Evolutionary conservation across 2,329 filamentous ascomycete species (phyloP), one percentile per base, ranked within the genome.

Genomic region (Madurella mycetomatis): DNA sequence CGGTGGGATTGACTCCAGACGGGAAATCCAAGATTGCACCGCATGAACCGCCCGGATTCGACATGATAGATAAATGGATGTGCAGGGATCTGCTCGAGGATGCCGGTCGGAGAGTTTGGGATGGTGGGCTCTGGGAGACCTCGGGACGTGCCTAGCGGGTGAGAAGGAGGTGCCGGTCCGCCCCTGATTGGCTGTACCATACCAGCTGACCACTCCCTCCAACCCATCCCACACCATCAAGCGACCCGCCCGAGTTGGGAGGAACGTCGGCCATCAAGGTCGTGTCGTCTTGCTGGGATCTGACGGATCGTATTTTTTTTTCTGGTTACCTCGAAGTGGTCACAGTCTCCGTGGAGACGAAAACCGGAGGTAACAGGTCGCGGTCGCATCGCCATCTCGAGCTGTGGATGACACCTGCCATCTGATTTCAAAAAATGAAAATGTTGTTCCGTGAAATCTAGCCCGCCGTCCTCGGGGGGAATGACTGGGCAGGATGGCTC

Each of bases 181-280:
- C 15, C 40, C 41, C 40, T 63, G 58, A 64, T 64, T 64, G 62
- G 62, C 34, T 49, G 45, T 11, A 39, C 43, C 44, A 45, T 54
- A 51, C 53, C 62, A 63, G 62, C 57, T 64, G 62, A 63, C 57
- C 62, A 59, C 44, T 48, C 49, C 45, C 47, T 46, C 48, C 57
- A 51, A 60, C 55, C 41, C 25, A 49, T 54, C 52, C 53, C 48
- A 50, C 48, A 51, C 53, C 43, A 41, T 19, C 49, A 42, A 41
- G 25, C 34, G 34, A 15, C 34, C 34, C 39, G 17, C 49, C 47
- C 13, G 13, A 47, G 40, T 25, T 34, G 51, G 42, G 32, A 54
- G 39, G n/a, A 34, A 40, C 50, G 25, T 50, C 31, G 11, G 40
- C 43, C 41, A 16, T 41, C 34, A 32, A 19, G 16, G 34, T n/a